Evolutionary conservation across 352 stramenopile species (phyloP).

Genomic region (Pythium periplocum): DNA sequence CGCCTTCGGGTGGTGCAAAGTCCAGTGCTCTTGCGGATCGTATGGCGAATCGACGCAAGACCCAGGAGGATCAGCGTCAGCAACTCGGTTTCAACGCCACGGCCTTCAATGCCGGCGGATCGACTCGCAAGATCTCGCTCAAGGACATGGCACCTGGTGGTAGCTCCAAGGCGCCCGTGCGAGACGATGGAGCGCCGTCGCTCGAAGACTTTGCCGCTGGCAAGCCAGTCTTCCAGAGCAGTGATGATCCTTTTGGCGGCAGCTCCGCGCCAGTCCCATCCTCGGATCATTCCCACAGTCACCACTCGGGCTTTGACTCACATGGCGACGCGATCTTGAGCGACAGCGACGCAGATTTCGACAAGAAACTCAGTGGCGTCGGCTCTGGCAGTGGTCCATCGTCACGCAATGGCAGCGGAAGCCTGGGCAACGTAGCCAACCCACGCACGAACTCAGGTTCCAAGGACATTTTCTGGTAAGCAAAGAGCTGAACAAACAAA

Average conservation of each 20-base stretch:
- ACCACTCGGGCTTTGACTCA: constrained; percentile 17
- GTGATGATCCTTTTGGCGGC: constrained; percentile 14
- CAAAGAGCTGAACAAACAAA: too few relatives aligned
- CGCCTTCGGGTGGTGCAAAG: constrained; percentile 19
- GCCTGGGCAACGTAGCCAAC: constrained; percentile 3
- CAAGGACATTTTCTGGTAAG: too few relatives aligned
- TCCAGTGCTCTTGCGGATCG: constrained; percentile 59
- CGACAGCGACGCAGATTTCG: constrained; percentile 22
- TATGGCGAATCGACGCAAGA: constrained; percentile 56
- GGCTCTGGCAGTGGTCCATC: constrained; percentile 1
- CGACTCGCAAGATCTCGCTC: constrained; percentile 46
- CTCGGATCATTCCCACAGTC: too few relatives aligned
- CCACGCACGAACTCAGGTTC: neutral
- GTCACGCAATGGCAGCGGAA: constrained; percentile 13
- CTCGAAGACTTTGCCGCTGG: constrained; percentile 51
- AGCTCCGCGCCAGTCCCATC: too few relatives aligned
- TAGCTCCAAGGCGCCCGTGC: neutral
- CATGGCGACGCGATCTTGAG: constrained; percentile 8
- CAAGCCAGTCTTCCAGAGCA: constrained; percentile 14
- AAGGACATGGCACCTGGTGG: constrained; percentile 34
- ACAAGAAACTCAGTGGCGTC: constrained; percentile 19
- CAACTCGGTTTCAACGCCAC: constrained; percentile 53
- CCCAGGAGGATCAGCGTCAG: constrained; percentile 60
- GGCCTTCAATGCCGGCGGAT: constrained; percentile 30
- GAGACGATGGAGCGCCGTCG: constrained; percentile 19